These are phyloP conservation scores for Puccinia coronata DNA, from an alignment of 1,284 basidiomycete genomes.

Conservation along the genomic window DNA sequence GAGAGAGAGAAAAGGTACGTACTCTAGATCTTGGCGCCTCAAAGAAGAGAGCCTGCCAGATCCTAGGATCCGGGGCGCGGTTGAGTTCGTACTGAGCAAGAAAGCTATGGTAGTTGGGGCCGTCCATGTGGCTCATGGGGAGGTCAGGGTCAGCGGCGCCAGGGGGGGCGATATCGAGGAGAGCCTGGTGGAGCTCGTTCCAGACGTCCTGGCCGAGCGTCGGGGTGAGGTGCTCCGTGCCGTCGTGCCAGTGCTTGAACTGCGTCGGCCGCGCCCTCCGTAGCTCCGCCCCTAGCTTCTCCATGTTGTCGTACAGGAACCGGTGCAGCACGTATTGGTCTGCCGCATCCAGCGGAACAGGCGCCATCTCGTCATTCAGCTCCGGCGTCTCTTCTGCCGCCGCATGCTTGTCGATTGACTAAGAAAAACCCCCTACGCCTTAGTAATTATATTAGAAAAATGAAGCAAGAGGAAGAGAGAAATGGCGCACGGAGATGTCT, in stretches of 20 bases:
- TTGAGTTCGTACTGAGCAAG: too few species aligned
- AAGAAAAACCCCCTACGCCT: too few species aligned
- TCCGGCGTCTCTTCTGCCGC: background rate
- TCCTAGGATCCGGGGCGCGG: slow-evolving; percentile 28
- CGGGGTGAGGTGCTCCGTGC: slow-evolving; percentile 58
- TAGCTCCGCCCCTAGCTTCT: slow-evolving; percentile 78
- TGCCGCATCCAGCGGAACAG: slow-evolving; percentile 68
- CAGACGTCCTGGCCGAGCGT: slow-evolving; percentile 72
- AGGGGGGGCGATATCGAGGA: slow-evolving; percentile 75
- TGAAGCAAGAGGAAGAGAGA: too few species aligned
- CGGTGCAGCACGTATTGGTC: slow-evolving; percentile 77
- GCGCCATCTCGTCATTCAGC: slow-evolving; percentile 21
- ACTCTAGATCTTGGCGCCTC: slow-evolving; percentile 45
- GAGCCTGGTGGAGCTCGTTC: slow-evolving; percentile 71
- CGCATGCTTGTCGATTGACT: too few species aligned
- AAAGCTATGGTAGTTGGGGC: too few species aligned
- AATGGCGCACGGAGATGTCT: too few species aligned
- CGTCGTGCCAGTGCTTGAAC: too few species aligned
- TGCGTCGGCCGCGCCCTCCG: slow-evolving; percentile 65
- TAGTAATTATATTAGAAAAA: too few species aligned
- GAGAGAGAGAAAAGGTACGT: background rate
- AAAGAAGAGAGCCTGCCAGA: slow-evolving; percentile 40
- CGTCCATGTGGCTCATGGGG: slow-evolving; percentile 33
- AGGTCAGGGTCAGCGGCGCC: slow-evolving; percentile 63
- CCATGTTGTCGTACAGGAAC: slow-evolving; percentile 76